These are phyloP conservation scores for Psilocybe sp. DNA, from an alignment of 768 basidiomycete species.

Conservation along the genomic window DNA sequence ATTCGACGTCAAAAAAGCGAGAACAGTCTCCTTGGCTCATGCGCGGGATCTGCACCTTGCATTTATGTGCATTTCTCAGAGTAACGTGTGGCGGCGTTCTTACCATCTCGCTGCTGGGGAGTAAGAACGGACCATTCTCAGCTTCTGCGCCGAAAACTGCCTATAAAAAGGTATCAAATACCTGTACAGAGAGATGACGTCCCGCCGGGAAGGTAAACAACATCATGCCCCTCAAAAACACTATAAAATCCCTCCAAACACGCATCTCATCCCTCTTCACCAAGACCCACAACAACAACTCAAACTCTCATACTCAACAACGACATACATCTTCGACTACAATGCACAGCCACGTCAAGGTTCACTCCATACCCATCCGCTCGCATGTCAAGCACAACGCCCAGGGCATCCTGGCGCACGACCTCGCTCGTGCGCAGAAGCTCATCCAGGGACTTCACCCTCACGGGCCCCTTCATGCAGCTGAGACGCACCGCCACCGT, in stretches of 20 bases:
- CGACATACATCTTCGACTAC: not conserved
- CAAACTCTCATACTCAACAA: not conserved
- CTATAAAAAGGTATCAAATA: no score
- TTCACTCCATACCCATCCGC: constrained; percentile 36
- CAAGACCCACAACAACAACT: not conserved
- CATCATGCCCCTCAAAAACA: no score
- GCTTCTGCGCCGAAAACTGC: no score
- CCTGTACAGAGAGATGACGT: no score
- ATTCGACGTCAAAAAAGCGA: no score
- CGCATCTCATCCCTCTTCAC: not conserved
- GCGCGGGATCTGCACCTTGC: no score
- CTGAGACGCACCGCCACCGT: constrained; percentile 4
- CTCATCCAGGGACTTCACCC: constrained; percentile 51
- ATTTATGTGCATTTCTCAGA: no score
- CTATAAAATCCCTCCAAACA: not conserved
- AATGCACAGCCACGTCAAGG: constrained; percentile 7
- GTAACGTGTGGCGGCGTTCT: no score
- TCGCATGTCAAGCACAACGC: constrained; percentile 43
- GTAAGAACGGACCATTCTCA: no score
- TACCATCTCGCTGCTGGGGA: no score
- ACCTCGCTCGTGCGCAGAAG: constrained; percentile 54
- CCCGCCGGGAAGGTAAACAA: no score
- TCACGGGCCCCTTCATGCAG: constrained; percentile 44
- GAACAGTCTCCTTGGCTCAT: no score
- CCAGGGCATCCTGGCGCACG: constrained; percentile 48